Evolutionary conservation across 2,329 filamentous ascomycete genomes (phyloP), one percentile per base, ranked within the genome.

Genomic region (Pseudogymnoascus sp.): DNA sequence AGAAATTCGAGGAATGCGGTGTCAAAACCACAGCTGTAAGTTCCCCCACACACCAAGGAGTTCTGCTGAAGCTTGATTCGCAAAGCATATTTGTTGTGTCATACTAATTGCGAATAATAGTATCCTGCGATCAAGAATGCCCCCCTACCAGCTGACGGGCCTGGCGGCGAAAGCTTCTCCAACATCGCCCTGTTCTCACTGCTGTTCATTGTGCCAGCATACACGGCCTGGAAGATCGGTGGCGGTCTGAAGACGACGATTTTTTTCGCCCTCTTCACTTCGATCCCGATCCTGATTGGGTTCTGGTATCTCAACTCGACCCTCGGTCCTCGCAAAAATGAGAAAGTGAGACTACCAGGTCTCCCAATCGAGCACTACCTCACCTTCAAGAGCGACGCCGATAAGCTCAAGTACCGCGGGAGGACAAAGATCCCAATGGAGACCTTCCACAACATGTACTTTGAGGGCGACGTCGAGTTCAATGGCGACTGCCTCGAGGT

Each of bases 381-480:
- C 66, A 86, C 82, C 63, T 94, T 94, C 80, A 89, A 90, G 69
- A 79, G 77, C 63, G 73, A 78, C 57, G 77, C 77, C 64, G 80
- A 84, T 69, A 75, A 74, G 62, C 71, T 76, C 69, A 90, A 85
- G 75, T 94, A 90, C 77, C 80, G 82, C 67, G 89, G 89, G 73
- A 81, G 81, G 74, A 88, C 82, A 76, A 92, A 88, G 77, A 90
- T 94, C 63, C 86, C 90, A 59, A 87, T 95, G 79, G 87, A 95
- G 78, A 95, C 90, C 21, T 97, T 97, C 80, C 86, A 95, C 72
- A 92, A 96, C 76, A 95, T 92, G 88, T 97, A 96, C 81, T 95
- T 97, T 75, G 88, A 94, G 71, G 90, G 90, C 61, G 85, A 95
- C 61, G 91, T 96, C 64, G 90, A 96, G 68, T 92, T 96, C 81